A percentile compares a stretch with the other conserved stretches of the same genome.
These are phyloP conservation scores for Tothia fuscella DNA, from an alignment of 2,329 filamentous ascomycete genomes.

Conservation along the genomic window DNA sequence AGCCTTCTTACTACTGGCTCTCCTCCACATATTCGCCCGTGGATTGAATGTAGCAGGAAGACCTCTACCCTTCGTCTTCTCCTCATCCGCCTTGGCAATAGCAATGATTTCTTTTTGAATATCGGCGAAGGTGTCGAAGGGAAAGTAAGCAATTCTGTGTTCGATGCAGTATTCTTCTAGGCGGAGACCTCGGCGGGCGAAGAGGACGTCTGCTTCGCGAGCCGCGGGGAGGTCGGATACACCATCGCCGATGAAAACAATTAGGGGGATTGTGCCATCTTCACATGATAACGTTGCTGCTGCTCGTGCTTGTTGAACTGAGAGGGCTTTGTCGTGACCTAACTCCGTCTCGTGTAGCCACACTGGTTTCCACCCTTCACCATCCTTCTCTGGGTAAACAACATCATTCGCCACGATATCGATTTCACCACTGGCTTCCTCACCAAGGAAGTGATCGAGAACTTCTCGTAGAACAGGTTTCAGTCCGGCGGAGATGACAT, in stretches of 20 bases:
- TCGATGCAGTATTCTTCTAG: constrained; percentile 56
- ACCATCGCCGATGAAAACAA: constrained; percentile 59
- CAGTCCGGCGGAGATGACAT: constrained; percentile 56
- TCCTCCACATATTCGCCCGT: constrained; percentile 55
- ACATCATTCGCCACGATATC: constrained; percentile 59
- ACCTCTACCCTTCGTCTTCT: constrained; percentile 48
- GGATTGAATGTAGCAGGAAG: constrained; percentile 53
- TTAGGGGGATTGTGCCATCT: constrained; percentile 51
- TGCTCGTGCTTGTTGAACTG: constrained; percentile 48
- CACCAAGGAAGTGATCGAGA: constrained; percentile 52
- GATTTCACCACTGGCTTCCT: constrained; percentile 46
- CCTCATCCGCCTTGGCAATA: constrained; percentile 47
- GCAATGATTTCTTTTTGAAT: constrained; percentile 48
- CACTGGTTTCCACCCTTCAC: constrained; percentile 47
- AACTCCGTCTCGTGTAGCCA: constrained; percentile 55
- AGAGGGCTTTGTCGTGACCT: constrained; percentile 56
- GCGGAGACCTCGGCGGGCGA: constrained; percentile 51
- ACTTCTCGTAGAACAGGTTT: constrained; percentile 52
- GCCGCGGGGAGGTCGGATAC: constrained; percentile 56
- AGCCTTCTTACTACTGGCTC: constrained; percentile 34
- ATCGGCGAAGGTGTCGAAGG: constrained; percentile 55
- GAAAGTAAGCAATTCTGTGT: constrained; percentile 46
- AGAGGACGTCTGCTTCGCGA: constrained; percentile 54
- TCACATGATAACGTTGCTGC: constrained; percentile 42
- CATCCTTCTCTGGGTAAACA: constrained; percentile 45